Conservation (phyloP, 257 asterid species). For the Capsicum rhomboideum region DNA sequence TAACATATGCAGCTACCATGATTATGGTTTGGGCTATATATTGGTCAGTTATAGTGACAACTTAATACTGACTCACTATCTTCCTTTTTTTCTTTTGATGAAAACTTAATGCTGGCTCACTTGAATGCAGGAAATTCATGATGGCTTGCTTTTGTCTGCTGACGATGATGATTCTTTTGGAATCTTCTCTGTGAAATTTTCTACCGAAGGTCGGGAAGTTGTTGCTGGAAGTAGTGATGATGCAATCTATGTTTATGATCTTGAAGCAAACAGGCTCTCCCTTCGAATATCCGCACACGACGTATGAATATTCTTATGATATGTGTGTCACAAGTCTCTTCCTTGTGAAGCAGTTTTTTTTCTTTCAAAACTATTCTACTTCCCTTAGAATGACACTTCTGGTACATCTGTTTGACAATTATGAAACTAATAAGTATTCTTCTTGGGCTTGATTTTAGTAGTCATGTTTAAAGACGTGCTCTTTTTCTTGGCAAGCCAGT, state of each 20-base stretch:
- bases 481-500: background rate
- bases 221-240: constrained; percentile 86
- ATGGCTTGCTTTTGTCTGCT: constrained; percentile 58
- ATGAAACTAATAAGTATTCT: background rate
- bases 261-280: constrained; percentile 57
- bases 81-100: background rate
- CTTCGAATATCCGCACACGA: constrained; percentile 68
- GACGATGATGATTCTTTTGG: constrained; percentile 46
- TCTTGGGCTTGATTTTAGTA: background rate
- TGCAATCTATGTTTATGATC: constrained; percentile 79
- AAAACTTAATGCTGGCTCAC: background rate
- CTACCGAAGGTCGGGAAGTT: constrained; percentile 80
- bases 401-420: background rate
- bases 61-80: background rate
- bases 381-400: background rate
- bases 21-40: background rate
- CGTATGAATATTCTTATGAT: constrained; percentile 25
- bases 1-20: background rate
- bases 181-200: constrained; percentile 73
- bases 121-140: constrained; percentile 66
- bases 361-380: background rate
- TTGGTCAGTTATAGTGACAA: background rate
- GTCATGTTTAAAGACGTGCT: background rate
- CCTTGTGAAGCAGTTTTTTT: background rate
- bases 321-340: background rate